Conservation (phyloP, 805 yeast species). For the Myxozyma monticola region DNA sequence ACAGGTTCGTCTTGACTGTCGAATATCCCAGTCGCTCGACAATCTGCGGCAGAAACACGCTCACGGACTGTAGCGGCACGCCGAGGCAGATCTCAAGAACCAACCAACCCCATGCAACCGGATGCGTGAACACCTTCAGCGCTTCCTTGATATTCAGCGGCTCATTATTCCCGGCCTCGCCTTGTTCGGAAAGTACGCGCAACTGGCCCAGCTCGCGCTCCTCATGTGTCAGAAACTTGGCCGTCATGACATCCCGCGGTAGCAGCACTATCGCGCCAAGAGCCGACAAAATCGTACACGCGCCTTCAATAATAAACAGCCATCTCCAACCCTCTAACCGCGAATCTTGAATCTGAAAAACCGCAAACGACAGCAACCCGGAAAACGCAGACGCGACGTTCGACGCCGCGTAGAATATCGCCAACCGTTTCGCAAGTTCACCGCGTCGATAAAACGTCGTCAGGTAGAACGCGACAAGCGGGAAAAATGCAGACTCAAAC, state of each 20-base stretch:
- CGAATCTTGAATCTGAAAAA: conserved; percentile 46
- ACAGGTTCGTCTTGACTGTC: conserved; percentile 67
- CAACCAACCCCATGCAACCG: conserved; percentile 49
- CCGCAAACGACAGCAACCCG: conserved; percentile 55
- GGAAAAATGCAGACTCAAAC: conserved; percentile 51
- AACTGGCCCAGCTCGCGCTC: conserved; percentile 44
- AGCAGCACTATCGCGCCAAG: conserved; percentile 39
- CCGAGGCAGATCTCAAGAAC: conserved; percentile 48
- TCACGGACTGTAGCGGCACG: conserved; percentile 47
- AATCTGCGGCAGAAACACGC: conserved; percentile 49
- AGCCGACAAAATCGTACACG: conserved; percentile 40
- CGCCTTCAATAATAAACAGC: conserved; percentile 50
- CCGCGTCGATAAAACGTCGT: conserved; percentile 50
- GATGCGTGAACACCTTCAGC: conserved; percentile 47
- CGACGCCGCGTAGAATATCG: conserved; percentile 53
- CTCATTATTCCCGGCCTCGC: conserved; percentile 45
- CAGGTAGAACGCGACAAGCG: conserved; percentile 41
- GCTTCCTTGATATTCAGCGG: conserved; percentile 45
- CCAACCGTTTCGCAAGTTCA: conserved; percentile 51
- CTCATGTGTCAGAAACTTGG: conserved; percentile 44
- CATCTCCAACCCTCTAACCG: conserved; percentile 51
- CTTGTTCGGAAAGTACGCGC: conserved; percentile 49
- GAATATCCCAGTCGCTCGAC: conserved; percentile 60
- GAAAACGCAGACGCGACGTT: conserved; percentile 60
- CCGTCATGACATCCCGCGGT: conserved; percentile 43